phyloP scores from a whole-genome alignment of 768 basidiomycete genomes.

The Mrakia hoshinonis region DNA sequence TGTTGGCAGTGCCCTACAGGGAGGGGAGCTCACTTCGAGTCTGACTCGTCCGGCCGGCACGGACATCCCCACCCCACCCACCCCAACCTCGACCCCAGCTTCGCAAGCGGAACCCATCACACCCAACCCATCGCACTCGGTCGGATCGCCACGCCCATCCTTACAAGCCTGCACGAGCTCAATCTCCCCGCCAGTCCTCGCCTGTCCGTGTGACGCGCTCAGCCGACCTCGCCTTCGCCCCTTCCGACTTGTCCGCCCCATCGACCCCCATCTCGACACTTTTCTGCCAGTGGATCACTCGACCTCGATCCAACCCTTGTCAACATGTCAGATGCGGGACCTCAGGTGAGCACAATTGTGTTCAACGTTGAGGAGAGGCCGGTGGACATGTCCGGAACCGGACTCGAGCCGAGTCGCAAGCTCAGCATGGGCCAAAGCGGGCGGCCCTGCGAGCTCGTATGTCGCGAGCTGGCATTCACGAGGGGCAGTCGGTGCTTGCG shows the following conservation, averaged over 20 bases:
- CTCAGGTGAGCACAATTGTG: background rate
- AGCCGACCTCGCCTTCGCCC: too few species aligned
- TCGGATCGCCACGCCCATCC: background rate
- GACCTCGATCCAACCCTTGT: too few species aligned
- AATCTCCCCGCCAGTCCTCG: too few species aligned
- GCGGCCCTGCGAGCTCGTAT: too few species aligned
- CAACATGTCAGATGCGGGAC: background rate
- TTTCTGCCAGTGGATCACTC: background rate
- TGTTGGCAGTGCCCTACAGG: too few species aligned
- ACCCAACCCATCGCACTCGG: background rate
- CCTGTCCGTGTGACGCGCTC: too few species aligned
- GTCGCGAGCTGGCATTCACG: too few species aligned
- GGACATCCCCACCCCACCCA: background rate
- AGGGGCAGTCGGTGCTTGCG: too few species aligned
- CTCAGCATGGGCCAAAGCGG: too few species aligned
- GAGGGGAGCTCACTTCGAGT: background rate
- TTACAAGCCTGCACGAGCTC: background rate
- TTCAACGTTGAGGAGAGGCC: background rate
- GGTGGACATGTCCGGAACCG: background rate
- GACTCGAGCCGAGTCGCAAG: background rate
- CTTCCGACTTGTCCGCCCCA: too few species aligned
- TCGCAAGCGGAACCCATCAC: background rate
- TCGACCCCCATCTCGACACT: too few species aligned
- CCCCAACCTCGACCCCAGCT: background rate
- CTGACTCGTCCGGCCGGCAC: background rate